Base-by-base conservation (phyloP, 2,329 filamentous ascomycete species). In the Beauveria scarabaeidicola region DNA sequence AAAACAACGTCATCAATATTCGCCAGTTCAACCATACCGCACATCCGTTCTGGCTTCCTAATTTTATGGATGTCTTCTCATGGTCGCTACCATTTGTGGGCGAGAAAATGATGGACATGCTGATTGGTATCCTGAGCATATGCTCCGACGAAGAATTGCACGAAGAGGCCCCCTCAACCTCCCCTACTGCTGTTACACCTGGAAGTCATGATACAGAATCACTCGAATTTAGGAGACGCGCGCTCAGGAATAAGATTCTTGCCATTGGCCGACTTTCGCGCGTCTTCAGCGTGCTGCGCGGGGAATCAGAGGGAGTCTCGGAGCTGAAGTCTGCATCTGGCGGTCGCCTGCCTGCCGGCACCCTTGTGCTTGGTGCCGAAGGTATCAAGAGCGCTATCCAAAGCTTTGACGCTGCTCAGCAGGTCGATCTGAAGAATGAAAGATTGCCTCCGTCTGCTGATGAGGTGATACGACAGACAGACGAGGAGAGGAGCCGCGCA, bases 1-100 rank as follows among this genome's bases (percentile, higher is more conserved):
- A 99, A 78, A 99, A 99, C 77, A 99, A 99, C 70, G 94, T 99
- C 62, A 99, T 99, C 94, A 99, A 99, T 80, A 99, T 99, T 71
- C 85, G 94, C 61, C 94, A 99, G 75, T 99, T 99, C 79, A 99
- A 99, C 81, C 99, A 93, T 83, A 97, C 94, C 25, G 94, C 94
- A 36, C 94, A 99, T 74, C 94, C 94, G 7, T 99, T 99, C 80
- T 99, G 94, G 94, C 84, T 99, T 51, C 94, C 94, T 58, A 99
- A 99, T 78, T 99, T 99, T 72, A 99, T 99, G 94, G 94, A 99
- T 70, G 94, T 99, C 63, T 99, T 99, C 72, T 99, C 94, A n/a
- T 99, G 94, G 94, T 99, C 94, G 36, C 81, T 99, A 62, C 94
- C 94, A 1, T 99, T 99, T 75, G 94, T 99, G 23, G 93, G 94